Evolutionary conservation across 169 alveolate species (phyloP), one percentile per base, ranked within the genome.

Genomic region (Plasmodium knowlesi): DNA sequence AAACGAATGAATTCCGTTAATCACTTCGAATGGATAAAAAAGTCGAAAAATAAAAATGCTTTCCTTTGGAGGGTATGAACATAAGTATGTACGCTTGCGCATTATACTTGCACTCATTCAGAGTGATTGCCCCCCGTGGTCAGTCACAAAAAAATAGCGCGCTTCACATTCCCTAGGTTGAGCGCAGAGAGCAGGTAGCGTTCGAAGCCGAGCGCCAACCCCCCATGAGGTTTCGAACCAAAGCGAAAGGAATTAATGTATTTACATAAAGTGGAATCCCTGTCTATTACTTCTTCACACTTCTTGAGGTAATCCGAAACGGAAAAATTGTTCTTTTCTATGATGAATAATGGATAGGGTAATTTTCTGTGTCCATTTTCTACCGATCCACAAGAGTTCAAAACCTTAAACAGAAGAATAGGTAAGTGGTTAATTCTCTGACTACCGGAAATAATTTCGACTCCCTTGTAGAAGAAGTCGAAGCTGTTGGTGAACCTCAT

Each of bases 171-270:
- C 12, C 57, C 25, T 22, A 85, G 41, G 67, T 85, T 85, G 9
- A 85, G 50, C 9, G 67, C 34, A 43, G 79, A n/a, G 54, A 85
- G 54, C 14, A 85, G 78, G 67, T 32, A 85, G 5, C 93, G 79
- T 32, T 85, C 93, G 3, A 85, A 50, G n/a, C 93, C 93, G 28
- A 85, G 39, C 22, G 93, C 93, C 78, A 85, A 32, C 22, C 93
- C 93, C n/a, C 80, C 93, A 50, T 85, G 93, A 12, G 93, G 93
- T 0, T 85, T 85, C 12, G 93, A 85, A 19, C 80, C 28, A 85
- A 43, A 85, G 5, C 61, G 61, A 85, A 85, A 85, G 10, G 93
- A 85, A 50, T 72, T 85, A 41, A 85, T 8, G 67, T 85, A 85
- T 46, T 85, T 54, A 14, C 61, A 10, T 14, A 85, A 46, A 28